Evolutionary conservation across 331 rosid genomes (phyloP).

Genomic region (Pyrus hybrid): DNA sequence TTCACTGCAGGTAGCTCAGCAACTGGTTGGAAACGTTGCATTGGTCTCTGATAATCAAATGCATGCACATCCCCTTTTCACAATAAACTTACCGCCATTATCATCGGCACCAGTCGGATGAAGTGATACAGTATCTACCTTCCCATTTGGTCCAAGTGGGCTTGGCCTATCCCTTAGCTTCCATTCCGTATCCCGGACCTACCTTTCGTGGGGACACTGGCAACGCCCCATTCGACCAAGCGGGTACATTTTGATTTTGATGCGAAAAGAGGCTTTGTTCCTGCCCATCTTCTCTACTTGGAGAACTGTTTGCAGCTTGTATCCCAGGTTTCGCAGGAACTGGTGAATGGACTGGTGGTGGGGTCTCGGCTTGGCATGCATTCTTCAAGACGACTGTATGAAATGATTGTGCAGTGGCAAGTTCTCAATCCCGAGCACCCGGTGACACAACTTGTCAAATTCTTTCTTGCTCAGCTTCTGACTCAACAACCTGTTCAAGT

Average conservation of each 20-base stretch:
- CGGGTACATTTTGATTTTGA: conserved; percentile 46
- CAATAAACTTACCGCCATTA: conserved; percentile 43
- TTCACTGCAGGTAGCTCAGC: conserved; percentile 64
- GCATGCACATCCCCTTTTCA: conserved; percentile 62
- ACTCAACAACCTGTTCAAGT: conserved; percentile 72
- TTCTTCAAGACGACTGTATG: conserved; percentile 81
- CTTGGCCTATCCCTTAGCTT: conserved; percentile 81
- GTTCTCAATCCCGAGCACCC: conserved; percentile 76
- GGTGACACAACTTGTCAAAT: conserved; percentile 62
- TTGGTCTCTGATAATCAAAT: conserved; percentile 74
- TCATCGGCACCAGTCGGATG: conserved; percentile 54
- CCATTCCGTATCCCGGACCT: conserved; percentile 65
- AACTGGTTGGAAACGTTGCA: conserved; percentile 64
- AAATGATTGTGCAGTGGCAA: conserved; percentile 78
- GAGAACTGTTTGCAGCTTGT: conserved; percentile 46
- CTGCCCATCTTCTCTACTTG: conserved; percentile 69
- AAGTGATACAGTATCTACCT: conserved; percentile 51
- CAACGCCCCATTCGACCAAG: conserved; percentile 82
- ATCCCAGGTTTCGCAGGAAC: conserved; percentile 43
- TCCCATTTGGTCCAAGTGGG: conserved; percentile 89
- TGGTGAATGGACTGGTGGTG: conserved; percentile 45
- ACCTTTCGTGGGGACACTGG: conserved; percentile 58
- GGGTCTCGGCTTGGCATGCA: conserved; percentile 78
- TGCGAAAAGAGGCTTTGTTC: conserved; percentile 40
- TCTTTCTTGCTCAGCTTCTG: conserved; percentile 83